These are phyloP conservation scores for Cucumis sativus DNA, from an alignment of 306 rosid genomes.

Conservation along the genomic window DNA sequence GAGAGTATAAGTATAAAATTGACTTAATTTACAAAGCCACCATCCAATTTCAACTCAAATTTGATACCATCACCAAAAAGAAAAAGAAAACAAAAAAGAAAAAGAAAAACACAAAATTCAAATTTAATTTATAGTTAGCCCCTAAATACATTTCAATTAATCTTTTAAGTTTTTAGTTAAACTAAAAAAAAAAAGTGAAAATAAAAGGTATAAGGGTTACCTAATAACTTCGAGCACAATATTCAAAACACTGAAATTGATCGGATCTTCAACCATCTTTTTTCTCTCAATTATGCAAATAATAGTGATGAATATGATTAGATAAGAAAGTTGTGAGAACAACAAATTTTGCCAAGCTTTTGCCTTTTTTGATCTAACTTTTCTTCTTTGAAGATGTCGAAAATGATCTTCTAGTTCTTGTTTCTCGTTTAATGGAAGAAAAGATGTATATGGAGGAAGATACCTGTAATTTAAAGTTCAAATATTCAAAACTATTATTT, in stretches of 20 bases:
- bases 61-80: no score
- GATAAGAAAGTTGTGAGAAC: slow-evolving; percentile 46
- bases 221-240: slow-evolving; percentile 48
- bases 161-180: no score
- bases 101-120: no score
- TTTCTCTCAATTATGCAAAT: slow-evolving; percentile 52
- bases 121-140: no score
- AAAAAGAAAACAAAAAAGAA: no score
- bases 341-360: slow-evolving; percentile 20
- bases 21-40: no score
- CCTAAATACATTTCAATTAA: no score
- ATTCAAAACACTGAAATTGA: slow-evolving; percentile 49
- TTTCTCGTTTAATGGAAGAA: slow-evolving; percentile 17
- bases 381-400: not conserved
- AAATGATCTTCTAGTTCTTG: not conserved
- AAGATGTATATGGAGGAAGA: slow-evolving; percentile 50
- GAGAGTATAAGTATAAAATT: no score
- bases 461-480: slow-evolving; percentile 26
- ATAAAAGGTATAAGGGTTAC: slow-evolving; percentile 4
- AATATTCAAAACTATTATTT: not conserved
- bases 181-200: no score
- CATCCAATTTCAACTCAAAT: no score
- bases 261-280: slow-evolving; percentile 48
- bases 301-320: slow-evolving; percentile 39
- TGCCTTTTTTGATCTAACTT: not conserved